phyloP scores from a whole-genome alignment of 345 rosid genomes.

The Gossypium australe region DNA sequence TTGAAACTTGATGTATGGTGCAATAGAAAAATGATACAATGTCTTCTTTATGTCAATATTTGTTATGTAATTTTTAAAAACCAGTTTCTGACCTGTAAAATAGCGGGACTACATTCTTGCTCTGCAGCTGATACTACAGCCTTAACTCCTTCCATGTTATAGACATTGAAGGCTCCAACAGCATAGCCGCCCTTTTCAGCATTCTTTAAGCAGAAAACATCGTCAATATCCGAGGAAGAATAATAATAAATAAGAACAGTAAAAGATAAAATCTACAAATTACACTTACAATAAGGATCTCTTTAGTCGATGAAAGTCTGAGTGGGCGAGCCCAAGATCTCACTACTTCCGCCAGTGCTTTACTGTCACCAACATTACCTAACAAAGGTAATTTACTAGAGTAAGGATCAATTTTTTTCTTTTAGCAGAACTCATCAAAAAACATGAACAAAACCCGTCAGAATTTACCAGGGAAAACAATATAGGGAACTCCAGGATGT shows the following conservation, averaged over 20 bases:
- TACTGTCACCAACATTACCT: constrained; percentile 88
- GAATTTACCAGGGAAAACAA: constrained; percentile 85
- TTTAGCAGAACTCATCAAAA: background rate
- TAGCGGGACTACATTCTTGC: constrained; percentile 91
- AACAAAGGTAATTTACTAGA: constrained; percentile 1
- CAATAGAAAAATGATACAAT: background rate
- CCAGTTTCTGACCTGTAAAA: constrained; percentile 60
- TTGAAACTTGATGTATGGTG: background rate
- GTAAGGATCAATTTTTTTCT: background rate
- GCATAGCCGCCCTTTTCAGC: constrained; percentile 92
- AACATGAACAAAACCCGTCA: background rate
- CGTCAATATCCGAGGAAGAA: constrained; percentile 24
- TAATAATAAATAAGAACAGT: background rate
- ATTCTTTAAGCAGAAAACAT: constrained; percentile 36
- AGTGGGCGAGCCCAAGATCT: constrained; percentile 76
- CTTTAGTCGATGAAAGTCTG: constrained; percentile 60
- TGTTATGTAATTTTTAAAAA: background rate
- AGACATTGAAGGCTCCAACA: constrained; percentile 93
- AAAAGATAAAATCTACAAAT: background rate
- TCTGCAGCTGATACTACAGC: constrained; percentile 98
- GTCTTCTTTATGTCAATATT: background rate
- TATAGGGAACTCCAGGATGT: constrained; percentile 94
- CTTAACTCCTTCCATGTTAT: constrained; percentile 88
- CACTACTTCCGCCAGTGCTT: constrained; percentile 80
- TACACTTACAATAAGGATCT: constrained; percentile 61